These are phyloP conservation scores for Leccinum obscurum DNA, from an alignment of 768 basidiomycete species.

Conservation along the genomic window DNA sequence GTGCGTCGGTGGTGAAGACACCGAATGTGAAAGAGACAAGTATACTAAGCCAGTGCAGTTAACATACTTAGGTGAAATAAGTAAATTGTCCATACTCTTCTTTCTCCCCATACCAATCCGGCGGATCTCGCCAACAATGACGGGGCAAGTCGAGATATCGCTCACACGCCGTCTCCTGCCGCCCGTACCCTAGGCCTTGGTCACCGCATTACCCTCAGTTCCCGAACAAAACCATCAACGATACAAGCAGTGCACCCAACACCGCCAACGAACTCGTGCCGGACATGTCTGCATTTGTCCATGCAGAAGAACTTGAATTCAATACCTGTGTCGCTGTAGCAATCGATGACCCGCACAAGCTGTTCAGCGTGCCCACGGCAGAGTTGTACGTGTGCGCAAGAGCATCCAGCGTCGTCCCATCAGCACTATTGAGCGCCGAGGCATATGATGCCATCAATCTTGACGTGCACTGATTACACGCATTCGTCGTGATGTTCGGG, in stretches of 20 bases:
- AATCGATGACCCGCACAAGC: slow-evolving; percentile 53
- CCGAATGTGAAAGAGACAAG: neutral
- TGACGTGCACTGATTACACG: slow-evolving; percentile 67
- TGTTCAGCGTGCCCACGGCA: slow-evolving; percentile 47
- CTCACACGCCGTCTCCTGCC: neutral
- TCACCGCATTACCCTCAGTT: slow-evolving; percentile 10
- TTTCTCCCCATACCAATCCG: neutral
- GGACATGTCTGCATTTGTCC: slow-evolving; percentile 9
- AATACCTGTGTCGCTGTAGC: slow-evolving; percentile 28
- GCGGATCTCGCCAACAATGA: neutral
- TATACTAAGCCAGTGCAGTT: neutral
- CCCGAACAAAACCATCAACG: slow-evolving; percentile 13
- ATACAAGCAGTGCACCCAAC: slow-evolving; percentile 13
- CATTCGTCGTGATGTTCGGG: slow-evolving; percentile 41
- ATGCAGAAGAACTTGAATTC: slow-evolving; percentile 13
- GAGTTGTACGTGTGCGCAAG: slow-evolving; percentile 49
- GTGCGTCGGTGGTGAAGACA: neutral
- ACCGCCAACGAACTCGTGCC: slow-evolving; percentile 3
- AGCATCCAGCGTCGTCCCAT: slow-evolving; percentile 34
- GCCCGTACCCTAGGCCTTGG: neutral
- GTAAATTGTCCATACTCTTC: neutral
- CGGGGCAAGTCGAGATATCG: neutral
- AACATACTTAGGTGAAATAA: neutral
- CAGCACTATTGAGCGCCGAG: slow-evolving; percentile 38
- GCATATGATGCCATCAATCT: slow-evolving; percentile 57